Base-by-base conservation (phyloP, 208 protist species). In the Giardia muris region DNA sequence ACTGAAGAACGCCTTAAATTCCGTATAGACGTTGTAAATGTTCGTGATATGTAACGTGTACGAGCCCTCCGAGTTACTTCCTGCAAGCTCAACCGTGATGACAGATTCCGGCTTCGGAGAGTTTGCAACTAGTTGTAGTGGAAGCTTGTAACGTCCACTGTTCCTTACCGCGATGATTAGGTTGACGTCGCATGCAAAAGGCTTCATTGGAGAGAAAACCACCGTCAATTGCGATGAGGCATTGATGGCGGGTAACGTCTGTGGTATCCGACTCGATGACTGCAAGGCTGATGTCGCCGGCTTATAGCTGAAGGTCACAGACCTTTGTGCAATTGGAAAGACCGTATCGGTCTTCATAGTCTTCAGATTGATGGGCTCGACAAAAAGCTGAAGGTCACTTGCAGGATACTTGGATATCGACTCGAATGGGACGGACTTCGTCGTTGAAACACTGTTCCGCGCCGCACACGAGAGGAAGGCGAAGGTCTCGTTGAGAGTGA, bases 21-120 rank as follows among this genome's bases (percentile, higher is more conserved):
- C 87, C n/a, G 87, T 47, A 47, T 90, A 90, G 2, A 90, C 87
- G 87, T 90, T 90, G 42, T 47, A 47, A 2, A 90, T 90, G n/a
- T 90, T 90, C 2, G 4, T n/a, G 2, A 2, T 2, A 4, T 90
- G 43, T 0, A 90, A 47, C 4, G 48, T 90, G n/a, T 90, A 90
- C 45, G 46, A 43, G 10, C 87, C 87, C 2, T 22, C 42, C 19
- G 87, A 67, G 1, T 2, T 4, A 19, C 87, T 45, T 43, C 48
- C 48, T 2, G 87, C 42, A 4, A 90, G 45, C 44, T 90, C 87
- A 1, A 90, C 87, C 1, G 87, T 90, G 0, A 90, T 3, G 4
- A n/a, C n/a, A 2, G 45, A 43, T 47, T 90, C 87, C 30, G 87
- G 2, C 87, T 90, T 2, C 2, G 87, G 87, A 2, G 2, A n/a